Evolutionary conservation across 2,329 filamentous ascomycete genomes (phyloP).

Genomic region (Penicillium digitatum): DNA sequence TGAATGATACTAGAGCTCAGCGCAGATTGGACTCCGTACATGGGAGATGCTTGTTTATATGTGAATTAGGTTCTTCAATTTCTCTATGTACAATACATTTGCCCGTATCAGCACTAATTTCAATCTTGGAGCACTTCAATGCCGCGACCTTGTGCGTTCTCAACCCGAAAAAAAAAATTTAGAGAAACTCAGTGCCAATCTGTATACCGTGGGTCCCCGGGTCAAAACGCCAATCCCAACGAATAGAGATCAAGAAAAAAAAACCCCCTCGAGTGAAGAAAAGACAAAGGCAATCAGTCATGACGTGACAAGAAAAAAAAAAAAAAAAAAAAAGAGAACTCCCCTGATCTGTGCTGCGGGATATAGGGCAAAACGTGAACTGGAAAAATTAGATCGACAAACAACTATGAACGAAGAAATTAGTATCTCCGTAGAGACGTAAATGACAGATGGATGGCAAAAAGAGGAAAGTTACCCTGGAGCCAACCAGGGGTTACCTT

Average conservation of each 20-base stretch:
- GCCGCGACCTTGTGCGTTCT: conserved; percentile 18
- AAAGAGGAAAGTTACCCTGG: background rate
- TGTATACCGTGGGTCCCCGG: conserved; percentile 18
- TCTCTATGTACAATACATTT: conserved; percentile 25
- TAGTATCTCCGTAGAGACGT: conserved; percentile 10
- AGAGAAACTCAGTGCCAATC: conserved; percentile 21
- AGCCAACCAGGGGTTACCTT: background rate
- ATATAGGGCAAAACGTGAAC: conserved; percentile 22
- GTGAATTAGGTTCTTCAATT: conserved; percentile 12
- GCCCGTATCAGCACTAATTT: conserved; percentile 17
- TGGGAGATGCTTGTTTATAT: background rate
- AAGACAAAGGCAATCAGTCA: background rate
- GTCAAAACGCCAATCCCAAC: conserved; percentile 15
- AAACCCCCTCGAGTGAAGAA: background rate
- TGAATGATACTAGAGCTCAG: no score
- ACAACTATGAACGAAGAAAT: conserved; percentile 12
- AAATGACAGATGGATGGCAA: background rate
- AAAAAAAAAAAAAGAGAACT: conserved; percentile 9
- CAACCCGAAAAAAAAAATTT: conserved; percentile 7
- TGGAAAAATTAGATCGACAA: conserved; percentile 10
- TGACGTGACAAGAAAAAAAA: conserved; percentile 1
- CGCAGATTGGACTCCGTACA: no score
- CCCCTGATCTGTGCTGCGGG: conserved; percentile 24
- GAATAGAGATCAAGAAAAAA: background rate
- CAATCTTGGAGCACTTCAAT: conserved; percentile 13